Conservation (phyloP, 2,329 filamentous ascomycete species). For the Endothia cerciana region DNA sequence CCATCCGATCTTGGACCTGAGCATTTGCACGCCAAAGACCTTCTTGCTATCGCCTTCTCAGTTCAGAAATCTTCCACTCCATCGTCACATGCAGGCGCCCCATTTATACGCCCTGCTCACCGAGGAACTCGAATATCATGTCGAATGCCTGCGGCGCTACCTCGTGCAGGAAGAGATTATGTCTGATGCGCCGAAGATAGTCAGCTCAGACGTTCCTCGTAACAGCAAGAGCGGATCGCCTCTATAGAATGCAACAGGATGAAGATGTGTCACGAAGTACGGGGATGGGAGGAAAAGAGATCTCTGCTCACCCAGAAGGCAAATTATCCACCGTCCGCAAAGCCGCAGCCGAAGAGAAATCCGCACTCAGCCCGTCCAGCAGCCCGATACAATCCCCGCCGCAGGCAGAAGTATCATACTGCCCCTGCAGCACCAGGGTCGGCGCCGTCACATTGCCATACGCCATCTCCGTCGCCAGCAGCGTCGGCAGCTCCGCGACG, state of each 20-base stretch:
- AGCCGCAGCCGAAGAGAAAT: slow-evolving; percentile 31
- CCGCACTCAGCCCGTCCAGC: slow-evolving; percentile 27
- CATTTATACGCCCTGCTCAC: neutral
- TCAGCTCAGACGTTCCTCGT: neutral
- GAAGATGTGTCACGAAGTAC: neutral
- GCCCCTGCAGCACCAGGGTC: slow-evolving; percentile 36
- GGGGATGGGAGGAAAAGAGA: neutral
- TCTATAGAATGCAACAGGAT: too few species aligned
- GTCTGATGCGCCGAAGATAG: slow-evolving; percentile 25
- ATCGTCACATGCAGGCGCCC: neutral
- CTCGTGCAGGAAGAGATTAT: slow-evolving; percentile 37
- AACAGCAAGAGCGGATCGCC: too few species aligned
- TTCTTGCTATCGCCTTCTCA: neutral
- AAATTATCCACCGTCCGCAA: slow-evolving; percentile 37
- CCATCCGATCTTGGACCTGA: too few species aligned
- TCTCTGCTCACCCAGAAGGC: slow-evolving; percentile 35
- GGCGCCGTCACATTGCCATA: slow-evolving; percentile 34
- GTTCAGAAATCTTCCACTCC: neutral
- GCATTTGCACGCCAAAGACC: neutral
- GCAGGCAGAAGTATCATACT: slow-evolving; percentile 38
- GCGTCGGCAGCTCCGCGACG: slow-evolving; percentile 36
- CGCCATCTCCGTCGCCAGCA: slow-evolving; percentile 33
- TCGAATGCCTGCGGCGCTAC: slow-evolving; percentile 36
- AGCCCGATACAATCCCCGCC: slow-evolving; percentile 37
- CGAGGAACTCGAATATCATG: slow-evolving; percentile 35